A percentile compares a stretch with the other conserved stretches of the same genome.
Evolutionary conservation across 495 filamentous ascomycete species (phyloP).

Genomic region (Barbatosphaeria neglecta): DNA sequence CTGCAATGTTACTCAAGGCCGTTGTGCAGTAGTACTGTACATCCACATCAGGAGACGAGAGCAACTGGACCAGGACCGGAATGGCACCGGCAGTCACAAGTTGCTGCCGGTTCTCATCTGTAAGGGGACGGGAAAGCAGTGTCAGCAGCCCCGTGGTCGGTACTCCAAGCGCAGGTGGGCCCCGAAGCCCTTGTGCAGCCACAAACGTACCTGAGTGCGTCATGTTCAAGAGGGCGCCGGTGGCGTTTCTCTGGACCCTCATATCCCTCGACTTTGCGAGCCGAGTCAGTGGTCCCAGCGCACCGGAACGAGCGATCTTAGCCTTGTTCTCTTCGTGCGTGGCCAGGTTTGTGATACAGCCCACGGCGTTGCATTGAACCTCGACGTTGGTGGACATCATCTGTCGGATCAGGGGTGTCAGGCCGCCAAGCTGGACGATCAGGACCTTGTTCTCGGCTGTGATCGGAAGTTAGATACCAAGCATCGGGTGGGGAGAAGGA

Average conservation of each 20-base stretch:
- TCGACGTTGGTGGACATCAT: conserved; percentile 99
- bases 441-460: conserved; percentile 92
- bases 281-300: conserved; percentile 76
- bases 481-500: neutral
- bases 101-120: conserved; percentile 95
- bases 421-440: conserved; percentile 83
- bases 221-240: conserved; percentile 94
- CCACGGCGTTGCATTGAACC: conserved; percentile 97
- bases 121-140: no score
- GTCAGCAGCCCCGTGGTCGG: conserved; percentile 13
- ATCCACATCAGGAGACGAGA: conserved; percentile 86
- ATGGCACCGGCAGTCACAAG: conserved; percentile 94
- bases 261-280: conserved; percentile 96
- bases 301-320: conserved; percentile 92
- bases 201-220: conserved; percentile 79
- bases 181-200: neutral
- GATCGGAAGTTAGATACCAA: conserved; percentile 31
- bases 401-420: conserved; percentile 86
- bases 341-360: conserved; percentile 94
- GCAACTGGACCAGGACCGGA: conserved; percentile 85
- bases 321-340: conserved; percentile 99
- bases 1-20: conserved; percentile 94
- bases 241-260: conserved; percentile 96
- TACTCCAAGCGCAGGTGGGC: neutral
- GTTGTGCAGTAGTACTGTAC: conserved; percentile 99